These are phyloP conservation scores for Kwoniella shandongensis DNA, from an alignment of 768 basidiomycete genomes.

Conservation along the genomic window DNA sequence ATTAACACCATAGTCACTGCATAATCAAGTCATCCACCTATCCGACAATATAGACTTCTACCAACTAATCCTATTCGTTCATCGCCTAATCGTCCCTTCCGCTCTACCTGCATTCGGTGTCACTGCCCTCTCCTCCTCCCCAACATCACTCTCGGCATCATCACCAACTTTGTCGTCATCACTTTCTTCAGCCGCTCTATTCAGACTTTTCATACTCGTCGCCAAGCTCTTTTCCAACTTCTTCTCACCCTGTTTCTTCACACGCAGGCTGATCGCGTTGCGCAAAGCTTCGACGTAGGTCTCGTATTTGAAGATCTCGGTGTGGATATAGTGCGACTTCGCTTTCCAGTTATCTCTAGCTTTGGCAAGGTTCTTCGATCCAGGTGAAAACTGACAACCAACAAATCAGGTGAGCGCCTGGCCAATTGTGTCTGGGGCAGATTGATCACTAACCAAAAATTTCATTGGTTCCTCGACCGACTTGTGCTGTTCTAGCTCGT, in stretches of 20 bases:
- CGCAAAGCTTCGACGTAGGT: slow-evolving; percentile 90
- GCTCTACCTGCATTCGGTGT: too few species aligned
- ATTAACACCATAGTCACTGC: too few species aligned
- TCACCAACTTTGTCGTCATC: slow-evolving; percentile 1
- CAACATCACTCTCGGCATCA: too few species aligned
- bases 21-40: too few species aligned
- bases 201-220: slow-evolving; percentile 23
- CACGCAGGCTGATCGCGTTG: slow-evolving; percentile 74
- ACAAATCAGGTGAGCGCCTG: too few species aligned
- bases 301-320: slow-evolving; percentile 93
- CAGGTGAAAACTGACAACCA: slow-evolving; percentile 69
- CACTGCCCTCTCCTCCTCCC: too few species aligned
- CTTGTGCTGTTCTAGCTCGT: slow-evolving; percentile 79
- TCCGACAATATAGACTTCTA: too few species aligned
- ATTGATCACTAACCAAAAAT: slow-evolving; percentile 62
- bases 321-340: slow-evolving; percentile 81
- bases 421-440: too few species aligned
- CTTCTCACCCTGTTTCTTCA: slow-evolving; percentile 90
- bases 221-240: slow-evolving; percentile 60
- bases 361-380: slow-evolving; percentile 70
- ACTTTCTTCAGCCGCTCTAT: not conserved
- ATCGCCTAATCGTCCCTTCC: too few species aligned
- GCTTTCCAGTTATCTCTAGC: slow-evolving; percentile 89
- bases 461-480: slow-evolving; percentile 79
- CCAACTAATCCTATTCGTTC: too few species aligned